These are phyloP conservation scores for Ascosphaera pollenicola DNA, from an alignment of 2,329 filamentous ascomycete genomes.

Conservation along the genomic window DNA sequence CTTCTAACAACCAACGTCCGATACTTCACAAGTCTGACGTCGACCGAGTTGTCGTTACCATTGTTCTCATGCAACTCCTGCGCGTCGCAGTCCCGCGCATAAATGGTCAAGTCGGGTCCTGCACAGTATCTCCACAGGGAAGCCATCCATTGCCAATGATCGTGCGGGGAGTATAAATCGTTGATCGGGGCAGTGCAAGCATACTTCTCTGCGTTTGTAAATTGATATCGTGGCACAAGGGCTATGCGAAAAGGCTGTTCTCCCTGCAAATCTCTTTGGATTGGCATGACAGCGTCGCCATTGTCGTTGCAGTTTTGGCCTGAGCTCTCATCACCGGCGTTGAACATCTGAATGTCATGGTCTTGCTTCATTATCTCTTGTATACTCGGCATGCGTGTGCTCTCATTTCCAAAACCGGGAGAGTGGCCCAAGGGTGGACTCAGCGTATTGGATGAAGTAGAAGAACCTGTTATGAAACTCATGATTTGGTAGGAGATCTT, in stretches of 20 bases:
- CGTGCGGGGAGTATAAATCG: conserved; percentile 58
- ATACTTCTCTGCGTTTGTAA: conserved; percentile 55
- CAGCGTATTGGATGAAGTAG: conserved; percentile 3
- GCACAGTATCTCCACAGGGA: conserved; percentile 76
- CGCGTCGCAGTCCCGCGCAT: conserved; percentile 19
- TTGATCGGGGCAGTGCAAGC: conserved; percentile 51
- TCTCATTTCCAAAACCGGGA: too few species aligned
- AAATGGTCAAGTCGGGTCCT: conserved; percentile 43
- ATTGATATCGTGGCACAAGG: conserved; percentile 56
- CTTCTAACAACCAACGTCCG: conserved; percentile 31
- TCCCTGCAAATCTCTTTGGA: too few species aligned
- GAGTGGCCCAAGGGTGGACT: too few species aligned
- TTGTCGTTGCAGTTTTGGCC: too few species aligned
- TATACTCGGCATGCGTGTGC: too few species aligned
- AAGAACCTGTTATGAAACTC: conserved; percentile 26
- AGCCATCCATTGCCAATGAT: conserved; percentile 96
- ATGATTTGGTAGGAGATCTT: conserved; percentile 49
- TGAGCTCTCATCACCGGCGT: too few species aligned
- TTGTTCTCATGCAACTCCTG: conserved; percentile 19
- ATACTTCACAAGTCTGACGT: conserved; percentile 30
- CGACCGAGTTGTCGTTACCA: conserved; percentile 27
- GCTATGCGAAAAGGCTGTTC: conserved; percentile 48
- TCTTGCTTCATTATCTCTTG: too few species aligned
- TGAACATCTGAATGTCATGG: too few species aligned
- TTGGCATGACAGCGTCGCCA: too few species aligned